phyloP scores from a whole-genome alignment of 306 rosid species.

The Citrullus colocynthis region DNA sequence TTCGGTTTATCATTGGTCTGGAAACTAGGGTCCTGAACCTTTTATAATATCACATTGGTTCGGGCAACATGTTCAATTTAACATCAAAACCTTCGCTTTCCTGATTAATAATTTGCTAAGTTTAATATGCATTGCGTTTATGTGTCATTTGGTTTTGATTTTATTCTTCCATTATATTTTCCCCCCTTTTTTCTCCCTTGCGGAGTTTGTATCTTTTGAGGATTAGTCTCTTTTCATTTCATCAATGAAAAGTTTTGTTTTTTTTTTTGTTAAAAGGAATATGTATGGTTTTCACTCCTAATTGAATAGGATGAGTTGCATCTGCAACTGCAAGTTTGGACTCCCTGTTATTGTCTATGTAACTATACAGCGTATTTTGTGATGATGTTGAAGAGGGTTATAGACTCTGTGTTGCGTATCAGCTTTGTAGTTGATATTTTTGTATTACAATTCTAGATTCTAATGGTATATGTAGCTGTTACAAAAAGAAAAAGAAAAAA shows the following conservation, averaged over 20 bases:
- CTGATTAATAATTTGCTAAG: not conserved
- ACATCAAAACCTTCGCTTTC: not conserved
- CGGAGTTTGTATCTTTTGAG: too few species aligned
- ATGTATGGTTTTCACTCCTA: not conserved
- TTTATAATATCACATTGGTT: not conserved
- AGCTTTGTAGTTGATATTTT: not conserved
- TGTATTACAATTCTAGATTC: not conserved
- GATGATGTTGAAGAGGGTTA: not conserved
- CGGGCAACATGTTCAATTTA: not conserved
- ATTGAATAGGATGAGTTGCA: not conserved
- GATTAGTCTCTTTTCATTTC: too few species aligned
- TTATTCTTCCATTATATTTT: too few species aligned
- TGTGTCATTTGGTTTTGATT: too few species aligned
- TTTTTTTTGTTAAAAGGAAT: too few species aligned
- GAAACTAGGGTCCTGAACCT: not conserved
- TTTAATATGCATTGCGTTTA: not conserved
- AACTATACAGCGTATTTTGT: not conserved
- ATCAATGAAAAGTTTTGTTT: too few species aligned
- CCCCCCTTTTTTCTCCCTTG: too few species aligned
- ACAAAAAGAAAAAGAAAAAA: too few species aligned
- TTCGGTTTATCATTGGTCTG: not conserved
- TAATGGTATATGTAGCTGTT: not conserved
- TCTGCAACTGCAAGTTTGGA: not conserved
- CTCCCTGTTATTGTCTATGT: not conserved
- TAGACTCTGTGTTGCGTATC: not conserved